Base-by-base conservation (phyloP, 2,329 filamentous ascomycete genomes). In the Penicillium sp. region DNA sequence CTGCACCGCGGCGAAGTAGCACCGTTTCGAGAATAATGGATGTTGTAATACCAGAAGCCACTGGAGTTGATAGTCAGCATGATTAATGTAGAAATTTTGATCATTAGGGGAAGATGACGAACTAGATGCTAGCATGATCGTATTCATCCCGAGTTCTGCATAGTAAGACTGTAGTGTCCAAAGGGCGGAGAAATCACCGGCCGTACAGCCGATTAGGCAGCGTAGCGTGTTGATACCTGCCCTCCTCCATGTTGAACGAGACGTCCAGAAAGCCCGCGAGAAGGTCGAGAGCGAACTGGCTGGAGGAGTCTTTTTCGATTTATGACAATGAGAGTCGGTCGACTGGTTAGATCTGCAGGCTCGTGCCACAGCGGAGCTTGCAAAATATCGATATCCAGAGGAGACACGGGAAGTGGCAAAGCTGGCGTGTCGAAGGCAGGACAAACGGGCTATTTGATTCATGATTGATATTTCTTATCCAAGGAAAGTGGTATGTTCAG, bases 111-210 rank as follows among this genome's bases (percentile, higher is more conserved):
- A 33, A 33, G n/a, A n/a, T 14, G 10, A 25, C 35, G 38, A 10
- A 84, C 82, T 85, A 1, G 84, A 83, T 11, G 82, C 73, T 0
- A 73, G 79, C 84, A 86, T 86, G 13, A 83, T 82, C 1, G 75
- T 63, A 0, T 76, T 75, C 72, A 84, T 79, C 0, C 81, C 80
- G 4, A 84, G 68, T 2, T 78, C 79, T 0, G 82, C 77, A 54
- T 78, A 79, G 45, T 78, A 79, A 0, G 80, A 72, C 60, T 86
- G 84, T 0, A 87, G 75, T 35, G 80, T 77, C 83, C 84, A 86
- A 76, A 86, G 79, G 0, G 82, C 78, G 1, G 82, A 79, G 61
- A 86, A 86, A 68, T 86, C 84, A n/a, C 84, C 84, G 0, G 75
- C 45, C 0, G 83, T 85, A 64, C 84, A 86, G 7, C 84, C 84